Conservation (phyloP, 1,139 yeast species). For the Blastobotrys serpentis region DNA sequence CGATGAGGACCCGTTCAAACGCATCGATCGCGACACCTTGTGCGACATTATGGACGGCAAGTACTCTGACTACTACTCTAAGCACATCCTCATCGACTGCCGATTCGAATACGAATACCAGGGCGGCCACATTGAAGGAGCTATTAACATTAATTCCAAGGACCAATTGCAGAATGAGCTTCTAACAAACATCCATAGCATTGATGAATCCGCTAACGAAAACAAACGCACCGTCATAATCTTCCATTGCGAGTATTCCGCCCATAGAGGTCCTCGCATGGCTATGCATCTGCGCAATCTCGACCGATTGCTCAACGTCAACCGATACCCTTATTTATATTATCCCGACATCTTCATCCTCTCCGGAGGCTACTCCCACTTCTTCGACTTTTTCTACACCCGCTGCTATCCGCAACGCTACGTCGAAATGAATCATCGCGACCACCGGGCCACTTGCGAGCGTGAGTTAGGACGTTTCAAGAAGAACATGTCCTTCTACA, state of each 20-base stretch:
- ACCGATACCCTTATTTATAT: slow-evolving; percentile 71
- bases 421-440: slow-evolving; percentile 81
- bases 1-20: slow-evolving; percentile 66
- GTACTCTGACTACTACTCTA: slow-evolving; percentile 55
- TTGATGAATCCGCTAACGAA: slow-evolving; percentile 12
- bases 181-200: slow-evolving; percentile 21
- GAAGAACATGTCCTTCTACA: slow-evolving; percentile 30
- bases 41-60: slow-evolving; percentile 60
- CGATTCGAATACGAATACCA: slow-evolving; percentile 86
- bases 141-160: slow-evolving; percentile 73
- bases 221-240: slow-evolving; percentile 47
- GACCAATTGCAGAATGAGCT: slow-evolving; percentile 57
- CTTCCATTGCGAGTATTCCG: slow-evolving; percentile 93
- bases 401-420: slow-evolving; percentile 75
- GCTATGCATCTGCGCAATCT: slow-evolving; percentile 81
- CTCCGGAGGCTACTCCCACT: slow-evolving; percentile 87
- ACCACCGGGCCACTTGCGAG: slow-evolving; percentile 66
- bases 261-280: slow-evolving; percentile 90
- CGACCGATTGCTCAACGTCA: slow-evolving; percentile 72
- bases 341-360: slow-evolving; percentile 87
- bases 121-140: slow-evolving; percentile 90
- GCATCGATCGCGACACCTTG: slow-evolving; percentile 68
- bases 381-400: slow-evolving; percentile 54
- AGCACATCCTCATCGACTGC: slow-evolving; percentile 72
- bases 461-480: slow-evolving; percentile 69